Conservation (phyloP, 805 yeast species). For the Peterozyma toletana region DNA sequence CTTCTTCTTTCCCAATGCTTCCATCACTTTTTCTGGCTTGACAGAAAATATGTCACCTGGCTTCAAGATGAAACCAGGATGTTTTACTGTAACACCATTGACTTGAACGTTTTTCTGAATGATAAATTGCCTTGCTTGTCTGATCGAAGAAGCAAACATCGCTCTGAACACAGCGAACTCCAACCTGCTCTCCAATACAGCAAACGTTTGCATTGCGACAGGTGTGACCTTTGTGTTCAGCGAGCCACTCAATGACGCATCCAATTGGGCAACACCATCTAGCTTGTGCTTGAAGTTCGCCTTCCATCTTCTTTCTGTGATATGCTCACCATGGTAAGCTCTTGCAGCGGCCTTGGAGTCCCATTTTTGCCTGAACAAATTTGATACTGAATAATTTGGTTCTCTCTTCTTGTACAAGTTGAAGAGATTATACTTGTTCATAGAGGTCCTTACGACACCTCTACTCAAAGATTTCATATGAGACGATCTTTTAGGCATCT, state of each 20-base stretch:
- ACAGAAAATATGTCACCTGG: conserved; percentile 88
- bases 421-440: conserved; percentile 88
- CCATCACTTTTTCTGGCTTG: conserved; percentile 75
- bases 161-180: conserved; percentile 89
- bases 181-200: conserved; percentile 78
- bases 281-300: conserved; percentile 60
- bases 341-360: conserved; percentile 85
- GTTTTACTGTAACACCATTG: conserved; percentile 71
- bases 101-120: conserved; percentile 76
- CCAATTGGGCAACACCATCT: conserved; percentile 84
- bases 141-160: conserved; percentile 85
- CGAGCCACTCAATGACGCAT: conserved; percentile 62
- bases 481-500: conserved; percentile 58
- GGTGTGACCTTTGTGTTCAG: conserved; percentile 60
- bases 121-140: conserved; percentile 91
- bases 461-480: conserved; percentile 51
- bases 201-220: conserved; percentile 79
- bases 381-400: conserved; percentile 45
- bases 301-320: conserved; percentile 81
- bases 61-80: conserved; percentile 69
- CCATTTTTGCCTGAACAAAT: conserved; percentile 92
- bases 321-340: conserved; percentile 91
- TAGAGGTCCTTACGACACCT: conserved; percentile 77
- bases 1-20: conserved; percentile 78
- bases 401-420: conserved; percentile 73